Percentiles rank a stretch among this genome's conserved stretches.
phyloP scores from a whole-genome alignment of 306 rosid genomes.

The Leucaena leucocephala region DNA sequence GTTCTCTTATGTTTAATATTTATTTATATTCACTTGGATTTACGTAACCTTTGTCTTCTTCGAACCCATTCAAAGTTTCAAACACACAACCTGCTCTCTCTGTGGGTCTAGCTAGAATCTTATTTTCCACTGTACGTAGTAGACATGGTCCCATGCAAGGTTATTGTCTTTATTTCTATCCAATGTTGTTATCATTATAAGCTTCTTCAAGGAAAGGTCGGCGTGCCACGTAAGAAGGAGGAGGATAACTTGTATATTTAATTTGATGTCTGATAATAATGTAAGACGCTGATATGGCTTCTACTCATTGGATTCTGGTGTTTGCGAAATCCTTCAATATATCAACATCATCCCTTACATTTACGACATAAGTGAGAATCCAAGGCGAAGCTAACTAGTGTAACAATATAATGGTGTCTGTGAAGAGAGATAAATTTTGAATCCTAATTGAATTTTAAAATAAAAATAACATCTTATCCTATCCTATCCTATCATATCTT shows the following conservation, averaged over 20 bases:
- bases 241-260: constrained; percentile 38
- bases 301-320: constrained; percentile 9
- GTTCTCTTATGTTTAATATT: not conserved
- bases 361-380: not conserved
- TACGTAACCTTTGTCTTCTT: not conserved
- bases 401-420: not conserved
- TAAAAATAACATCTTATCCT: not conserved
- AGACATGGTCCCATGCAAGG: constrained; percentile 16
- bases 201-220: not conserved
- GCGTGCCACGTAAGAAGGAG: constrained; percentile 39
- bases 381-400: not conserved
- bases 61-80: constrained; percentile 19
- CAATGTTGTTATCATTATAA: not conserved
- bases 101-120: not conserved
- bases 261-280: constrained; percentile 22
- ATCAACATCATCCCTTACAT: not conserved
- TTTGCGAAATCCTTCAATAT: not conserved
- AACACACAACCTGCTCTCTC: not conserved
- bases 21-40: not conserved
- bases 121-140: not conserved
- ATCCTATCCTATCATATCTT: no score
- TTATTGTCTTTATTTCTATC: not conserved
- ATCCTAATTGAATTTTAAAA: not conserved
- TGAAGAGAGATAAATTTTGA: not conserved
- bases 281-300: constrained; percentile 8